Evolutionary conservation across 768 basidiomycete genomes (phyloP).

Genomic region (Suillus luteus): DNA sequence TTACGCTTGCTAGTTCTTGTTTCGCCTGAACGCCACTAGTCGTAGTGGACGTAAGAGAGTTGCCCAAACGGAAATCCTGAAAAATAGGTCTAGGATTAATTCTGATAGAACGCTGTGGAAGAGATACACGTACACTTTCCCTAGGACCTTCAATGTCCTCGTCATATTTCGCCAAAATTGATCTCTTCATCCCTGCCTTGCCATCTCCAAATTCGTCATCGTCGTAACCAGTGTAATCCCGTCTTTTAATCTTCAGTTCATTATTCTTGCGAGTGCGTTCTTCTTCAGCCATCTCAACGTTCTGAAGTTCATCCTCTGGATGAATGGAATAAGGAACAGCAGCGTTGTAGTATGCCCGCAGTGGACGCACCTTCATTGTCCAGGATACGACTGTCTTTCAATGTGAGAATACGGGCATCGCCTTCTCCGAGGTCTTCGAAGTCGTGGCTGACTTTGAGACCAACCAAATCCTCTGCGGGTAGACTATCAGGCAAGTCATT

Average conservation of each 20-base stretch:
- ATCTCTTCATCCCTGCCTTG: conserved; percentile 75
- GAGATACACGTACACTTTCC: conserved; percentile 54
- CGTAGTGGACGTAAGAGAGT: conserved; percentile 45
- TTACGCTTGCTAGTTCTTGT: conserved; percentile 60
- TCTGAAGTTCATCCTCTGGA: conserved; percentile 96
- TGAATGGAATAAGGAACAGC: neutral
- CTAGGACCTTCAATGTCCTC: conserved; percentile 79
- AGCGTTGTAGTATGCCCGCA: neutral
- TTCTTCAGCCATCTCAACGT: conserved; percentile 90
- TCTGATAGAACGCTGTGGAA: conserved; percentile 5
- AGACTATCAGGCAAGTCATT: neutral
- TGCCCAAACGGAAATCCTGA: conserved; percentile 88
- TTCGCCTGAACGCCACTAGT: conserved; percentile 43
- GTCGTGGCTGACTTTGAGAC: conserved; percentile 95
- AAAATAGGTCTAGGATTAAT: conserved; percentile 14
- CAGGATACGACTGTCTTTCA: conserved; percentile 94
- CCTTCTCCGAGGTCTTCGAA: conserved; percentile 91
- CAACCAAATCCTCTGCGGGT: conserved; percentile 77
- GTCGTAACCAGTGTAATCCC: conserved; percentile 93
- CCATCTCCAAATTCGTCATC: conserved; percentile 89
- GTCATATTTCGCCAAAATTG: conserved; percentile 91
- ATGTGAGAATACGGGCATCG: conserved; percentile 91
- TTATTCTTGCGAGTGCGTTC: conserved; percentile 78
- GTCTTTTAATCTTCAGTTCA: conserved; percentile 85
- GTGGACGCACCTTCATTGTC: conserved; percentile 81